A percentile compares a stretch with the other conserved stretches of the same genome.
phyloP scores from a whole-genome alignment of 805 yeast genomes.

The Diddensiella transvaalensis region DNA sequence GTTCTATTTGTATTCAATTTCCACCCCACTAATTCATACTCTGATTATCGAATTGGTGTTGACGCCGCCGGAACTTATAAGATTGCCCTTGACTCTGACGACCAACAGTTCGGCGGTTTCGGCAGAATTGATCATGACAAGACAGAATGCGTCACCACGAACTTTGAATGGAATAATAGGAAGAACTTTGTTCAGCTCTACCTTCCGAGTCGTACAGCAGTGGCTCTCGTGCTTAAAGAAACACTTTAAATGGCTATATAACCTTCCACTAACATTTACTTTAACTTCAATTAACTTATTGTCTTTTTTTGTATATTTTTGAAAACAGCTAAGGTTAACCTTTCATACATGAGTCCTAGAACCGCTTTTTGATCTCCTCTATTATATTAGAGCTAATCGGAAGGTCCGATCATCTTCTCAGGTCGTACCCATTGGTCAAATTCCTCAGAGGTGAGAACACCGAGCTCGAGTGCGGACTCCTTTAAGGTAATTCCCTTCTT shows the following conservation, averaged over 20 bases:
- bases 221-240: conserved; percentile 48
- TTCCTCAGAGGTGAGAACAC: conserved; percentile 76
- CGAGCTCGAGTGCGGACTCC: conserved; percentile 89
- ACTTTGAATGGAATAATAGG: conserved; percentile 77
- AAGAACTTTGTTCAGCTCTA: conserved; percentile 70
- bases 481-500: conserved; percentile 94
- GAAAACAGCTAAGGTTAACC: no score
- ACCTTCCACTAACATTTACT: no score
- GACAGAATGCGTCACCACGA: conserved; percentile 63
- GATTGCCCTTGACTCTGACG: conserved; percentile 73
- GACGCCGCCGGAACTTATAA: conserved; percentile 73
- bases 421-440: conserved; percentile 97
- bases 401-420: conserved; percentile 95
- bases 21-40: conserved; percentile 77
- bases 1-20: conserved; percentile 84
- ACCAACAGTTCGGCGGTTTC: conserved; percentile 74
- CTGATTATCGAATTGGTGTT: conserved; percentile 90
- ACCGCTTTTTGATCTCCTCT: no score
- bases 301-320: no score
- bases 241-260: not conserved
- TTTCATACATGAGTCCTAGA: no score
- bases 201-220: conserved; percentile 72
- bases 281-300: no score
- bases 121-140: conserved; percentile 55
- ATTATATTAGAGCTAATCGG: conserved; percentile 34